Base-by-base conservation (phyloP, 78 protist genomes). In the Dictyostelium brefeldianum region DNA sequence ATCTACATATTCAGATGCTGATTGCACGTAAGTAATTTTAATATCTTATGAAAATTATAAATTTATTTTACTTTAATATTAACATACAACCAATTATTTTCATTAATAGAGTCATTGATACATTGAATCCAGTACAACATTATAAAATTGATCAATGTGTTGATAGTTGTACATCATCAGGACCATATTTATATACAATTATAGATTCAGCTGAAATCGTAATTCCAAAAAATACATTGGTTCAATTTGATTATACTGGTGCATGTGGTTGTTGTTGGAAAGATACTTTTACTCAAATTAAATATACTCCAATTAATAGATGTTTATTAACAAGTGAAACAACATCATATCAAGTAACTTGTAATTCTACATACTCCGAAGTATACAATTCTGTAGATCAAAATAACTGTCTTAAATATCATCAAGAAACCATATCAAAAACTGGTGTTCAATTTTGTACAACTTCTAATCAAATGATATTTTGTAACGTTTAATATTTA, bases 401-500 rank as follows among this genome's bases (percentile, higher is more conserved):
- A 64, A n/a, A 27, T 14, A 64, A 64, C 22, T 64, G 71, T 25
- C 17, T 64, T 54, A 54, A n/a, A 11, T 64, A 25, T 64, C 12
- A 2, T 64, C 11, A 17, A 22, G 71, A 25, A 64, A 25, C 3
- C 3, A 22, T 18, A 64, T 27, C 2, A 5, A 64, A 9, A 64
- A 64, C 71, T 25, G 71, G 71, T 25, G 71, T 64, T 25, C 71
- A 64, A 64, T 25, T 22, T 64, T 64, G 71, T 9, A 10, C 4
- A 8, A 31, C 4, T 18, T 64, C 12, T 7, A 64, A 64, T 64
- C 71, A 64, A 25, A 17, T 22, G 11, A 22, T 27, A 25, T 64
- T 64, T 64, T 64, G 71, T 64, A 64, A 64, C 22, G 15, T 64
- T 64, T 64, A 64, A 64, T n/a, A n/a, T n/a, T n/a, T n/a, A n/a